Base-by-base conservation (phyloP, 805 yeast species). In the Schwanniomyces vanrijiae region DNA sequence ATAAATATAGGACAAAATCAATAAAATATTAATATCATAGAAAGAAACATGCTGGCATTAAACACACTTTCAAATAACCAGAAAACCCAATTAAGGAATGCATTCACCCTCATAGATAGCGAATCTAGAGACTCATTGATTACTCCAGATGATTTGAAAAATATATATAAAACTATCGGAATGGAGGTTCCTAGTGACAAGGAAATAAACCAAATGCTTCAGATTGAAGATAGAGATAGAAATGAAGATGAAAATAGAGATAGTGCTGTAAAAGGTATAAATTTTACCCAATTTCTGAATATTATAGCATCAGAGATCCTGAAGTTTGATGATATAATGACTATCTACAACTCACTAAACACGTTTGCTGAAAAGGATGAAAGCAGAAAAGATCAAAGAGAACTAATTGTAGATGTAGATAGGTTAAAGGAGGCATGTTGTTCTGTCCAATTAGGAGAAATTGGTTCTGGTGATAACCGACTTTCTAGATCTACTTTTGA, bases 31-130 rank as follows among this genome's bases (percentile, higher is more conserved):
- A 14, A 26, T 31, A 14, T 6, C 5, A 16, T 31, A 31, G 8
- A 13, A 31, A 6, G 7, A 18, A 38, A 25, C 11, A 61, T 63
- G 66, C 55, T 55, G 61, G 60, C 68, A 1, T 56, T 71, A n/a
- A 66, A 66, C 45, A 56, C 69, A 4, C 76, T 89, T 16, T 75
- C 84, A 4, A 77, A 80, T 45, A 82, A 76, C 28, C 89, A 88
- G 58, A 81, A 88, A 21, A 71, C 80, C 13, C 84, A 79, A 52
- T 72, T 87, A 46, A 76, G 88, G 47, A 86, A 88, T 54, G 83
- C 94, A 1, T 91, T 90, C 63, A 82, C 88, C 24, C 64, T 88
- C 55, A 80, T 91, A 6, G 97, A 91, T 59, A 86, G 86, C 31
- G 92, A 91, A 34, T 65, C 75, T 50, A 82, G 85, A 21, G 95